Base-by-base conservation (phyloP, 2,329 filamentous ascomycete genomes). In the Colletotrichum theobromicola region DNA sequence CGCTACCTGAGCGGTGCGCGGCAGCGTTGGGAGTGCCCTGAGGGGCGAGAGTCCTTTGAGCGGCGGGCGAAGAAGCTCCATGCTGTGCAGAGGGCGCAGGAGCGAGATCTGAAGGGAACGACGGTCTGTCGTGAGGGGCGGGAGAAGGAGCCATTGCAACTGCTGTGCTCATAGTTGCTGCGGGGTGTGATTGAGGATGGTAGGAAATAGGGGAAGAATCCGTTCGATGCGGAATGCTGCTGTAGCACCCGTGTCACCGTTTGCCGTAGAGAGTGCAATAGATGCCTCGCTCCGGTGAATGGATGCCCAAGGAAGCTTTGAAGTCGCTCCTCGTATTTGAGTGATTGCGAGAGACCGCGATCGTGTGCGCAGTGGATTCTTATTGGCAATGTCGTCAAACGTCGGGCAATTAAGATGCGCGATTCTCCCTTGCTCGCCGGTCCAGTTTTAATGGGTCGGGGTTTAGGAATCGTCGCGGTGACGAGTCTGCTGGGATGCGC, bases 81-180 rank as follows among this genome's bases (percentile, higher is more conserved):
- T 80, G 77, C 61, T 78, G 75, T 4, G 72, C 50, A 16, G 71
- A 70, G 46, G 68, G 58, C 16, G 80, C 78, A 71, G 85, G 84
- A 77, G 85, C 84, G 76, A 88, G 83, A 78, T 89, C 89, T 77
- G 88, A 87, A 80, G 88, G 84, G 78, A 89, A 90, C n/a, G 88
- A 86, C 74, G 90, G 85, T 82, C 91, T 87, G 82, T 93, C 91
- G 83, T 93, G 91, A 78, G 91, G 91, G 84, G 91, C 91, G 80
- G 91, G 91, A 82, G 91, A 93, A 78, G 91, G 91, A 81, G 90
- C 91, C 91, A 93, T 93, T 80, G 91, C 90, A 82, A 93, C 89
- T 84, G 90, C 91, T 82, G 91, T 88, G 87, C 91, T 93, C 91
- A 93, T 93, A 82, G 79, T 92, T 73, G 72, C 76, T 72, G 35